Base-by-base conservation (phyloP, 305 asterid genomes). In the Vinca major region DNA sequence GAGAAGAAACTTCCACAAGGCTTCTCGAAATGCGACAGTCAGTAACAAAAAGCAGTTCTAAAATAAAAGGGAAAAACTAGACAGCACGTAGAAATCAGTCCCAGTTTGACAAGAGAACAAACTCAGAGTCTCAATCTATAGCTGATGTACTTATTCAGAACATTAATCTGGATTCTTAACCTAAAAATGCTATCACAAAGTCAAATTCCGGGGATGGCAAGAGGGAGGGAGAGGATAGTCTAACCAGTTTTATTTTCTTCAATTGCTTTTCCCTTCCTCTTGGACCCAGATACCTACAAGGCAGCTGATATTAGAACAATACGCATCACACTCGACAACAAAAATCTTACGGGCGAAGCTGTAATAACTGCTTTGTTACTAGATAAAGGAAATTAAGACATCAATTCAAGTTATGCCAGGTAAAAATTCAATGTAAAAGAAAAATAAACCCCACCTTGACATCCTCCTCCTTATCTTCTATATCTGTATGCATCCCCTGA, bases 401-500 rank as follows among this genome's bases (percentile, higher is more conserved):
- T 33, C 49, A 4, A 44, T 12, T 65, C 50, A 57, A 33, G 64
- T 43, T 62, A 21, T 12, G 52, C 16, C 7, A 14, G 20, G 65
- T 6, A 65, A 48, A 67, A 20, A 33, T 1, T 19, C 21, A 55
- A 10, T 5, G 7, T 14, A 43, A 66, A 70, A 57, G 53, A n/a
- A 56, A 61, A 49, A 33, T 48, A 74, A 36, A 44, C 56, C 76
- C 72, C 74, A 78, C 85, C 55, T 81, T 75, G 45, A 71, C 77
- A 74, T 78, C 70, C 61, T 65, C 68, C 52, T 56, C 65, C 68
- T 74, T 76, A 73, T 62, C 70, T 71, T 78, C 73, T 53, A 45
- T 72, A 21, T 76, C 82, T 66, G 78, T 72, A 62, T 66, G 77
- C 60, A 63, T 78, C 74, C 73, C 77, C 88, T 80, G 85, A 76